Conservation (phyloP, 768 basidiomycete genomes). For the Amanita molliuscula region DNA sequence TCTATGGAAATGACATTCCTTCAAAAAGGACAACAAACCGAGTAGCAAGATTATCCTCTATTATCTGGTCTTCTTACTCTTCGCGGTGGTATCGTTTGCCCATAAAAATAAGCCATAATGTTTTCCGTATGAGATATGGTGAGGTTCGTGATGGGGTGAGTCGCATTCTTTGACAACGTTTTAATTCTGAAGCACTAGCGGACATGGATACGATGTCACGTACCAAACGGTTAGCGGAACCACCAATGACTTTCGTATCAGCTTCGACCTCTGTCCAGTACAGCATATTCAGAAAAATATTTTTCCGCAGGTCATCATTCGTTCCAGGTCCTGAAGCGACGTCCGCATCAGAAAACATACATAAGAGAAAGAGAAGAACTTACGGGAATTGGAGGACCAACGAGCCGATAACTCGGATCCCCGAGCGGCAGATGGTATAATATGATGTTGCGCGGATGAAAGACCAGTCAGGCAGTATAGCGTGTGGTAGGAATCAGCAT, state of each 20-base stretch:
- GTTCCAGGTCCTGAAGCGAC: background rate
- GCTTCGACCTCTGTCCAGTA: constrained; percentile 64
- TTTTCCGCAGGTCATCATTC: constrained; percentile 13
- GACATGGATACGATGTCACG: constrained; percentile 15
- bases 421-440: constrained; percentile 35
- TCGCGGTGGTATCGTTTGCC: constrained; percentile 33
- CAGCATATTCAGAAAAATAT: constrained; percentile 42
- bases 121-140: constrained; percentile 56
- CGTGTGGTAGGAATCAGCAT: constrained; percentile 94
- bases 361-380: background rate
- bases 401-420: constrained; percentile 18
- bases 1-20: background rate
- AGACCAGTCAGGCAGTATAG: constrained; percentile 87
- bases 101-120: constrained; percentile 68
- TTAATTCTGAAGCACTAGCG: background rate
- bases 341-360: background rate
- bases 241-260: constrained; percentile 46
- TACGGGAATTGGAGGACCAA: background rate
- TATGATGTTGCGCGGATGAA: constrained; percentile 77
- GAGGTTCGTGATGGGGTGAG: constrained; percentile 71
- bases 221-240: constrained; percentile 52
- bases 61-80: background rate
- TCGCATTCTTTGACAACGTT: constrained; percentile 50
- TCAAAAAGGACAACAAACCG: background rate
- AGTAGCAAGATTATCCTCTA: background rate